Base-by-base conservation (phyloP, 2,329 filamentous ascomycete genomes). In the Xylaria sp. region DNA sequence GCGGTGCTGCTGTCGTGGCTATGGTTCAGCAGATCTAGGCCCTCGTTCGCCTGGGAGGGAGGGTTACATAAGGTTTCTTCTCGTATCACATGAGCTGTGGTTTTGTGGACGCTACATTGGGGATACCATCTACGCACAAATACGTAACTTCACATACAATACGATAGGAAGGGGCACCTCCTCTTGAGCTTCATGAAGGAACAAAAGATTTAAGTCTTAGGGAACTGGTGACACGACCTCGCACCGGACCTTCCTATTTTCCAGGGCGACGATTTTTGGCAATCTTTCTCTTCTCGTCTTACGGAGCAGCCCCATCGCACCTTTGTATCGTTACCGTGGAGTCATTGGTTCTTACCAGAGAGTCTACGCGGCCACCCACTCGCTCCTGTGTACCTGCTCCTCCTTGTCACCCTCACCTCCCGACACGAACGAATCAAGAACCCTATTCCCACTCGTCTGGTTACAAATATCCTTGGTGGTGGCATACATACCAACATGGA, bases 11-110 rank as follows among this genome's bases (percentile, higher is more conserved):
- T 14, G 21, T 67, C 5, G 53, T 66, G 21, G 63, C 54, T 15
- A 60, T 70, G 58, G 42, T 61, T 33, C 63, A 70, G 31, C 54
- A 65, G 25, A 54, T 69, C 59, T 68, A 61, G 63, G 50, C 25
- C 28, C 38, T 37, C 35, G 46, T 19, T 21, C 19, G 33, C n/a
- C 17, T 11, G 38, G 57, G 45, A 43, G 46, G 40, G 31, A n/a
- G n/a, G 19, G 58, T 59, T 35, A 42, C 42, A 43, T 31, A 49
- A 57, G 47, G 21, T 9, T 21, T 33, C 9, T 33, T 42, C 23
- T 61, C 11, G 53, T 50, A 35, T 42, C 19, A 35, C 40, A 59
- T 35, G 21, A 40, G 37, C 21, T 60, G 35, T 21, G 19, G 23
- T 40, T 46, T 57, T 57, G 60, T 63, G 53, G 42, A 53, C 21